These are phyloP conservation scores for Micromonas pusilla DNA, from an alignment of 139 green algal genomes.

Conservation along the genomic window DNA sequence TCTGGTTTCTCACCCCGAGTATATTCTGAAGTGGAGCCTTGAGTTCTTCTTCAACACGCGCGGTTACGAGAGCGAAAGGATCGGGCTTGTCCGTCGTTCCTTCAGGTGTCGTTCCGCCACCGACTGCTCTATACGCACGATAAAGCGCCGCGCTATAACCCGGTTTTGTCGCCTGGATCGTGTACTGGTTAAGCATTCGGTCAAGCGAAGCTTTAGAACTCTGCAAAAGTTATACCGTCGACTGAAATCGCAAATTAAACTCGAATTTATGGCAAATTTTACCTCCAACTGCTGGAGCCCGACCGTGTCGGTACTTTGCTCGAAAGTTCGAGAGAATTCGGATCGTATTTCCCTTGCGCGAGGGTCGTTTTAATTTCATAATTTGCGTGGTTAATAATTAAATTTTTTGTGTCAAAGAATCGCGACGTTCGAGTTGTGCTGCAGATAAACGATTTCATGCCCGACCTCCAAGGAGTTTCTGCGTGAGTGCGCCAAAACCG, in stretches of 20 bases:
- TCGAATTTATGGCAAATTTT: not conserved
- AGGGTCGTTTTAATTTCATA: not conserved
- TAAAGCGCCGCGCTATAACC: constrained; percentile 1
- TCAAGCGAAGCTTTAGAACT: constrained; percentile 9
- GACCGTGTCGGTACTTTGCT: not conserved
- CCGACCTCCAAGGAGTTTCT: too few species aligned
- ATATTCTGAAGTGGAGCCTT: constrained; percentile 25
- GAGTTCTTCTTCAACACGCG: constrained; percentile 24
- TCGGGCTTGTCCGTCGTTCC: not conserved
- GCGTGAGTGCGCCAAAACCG: too few species aligned
- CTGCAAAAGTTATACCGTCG: not conserved
- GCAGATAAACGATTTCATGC: too few species aligned
- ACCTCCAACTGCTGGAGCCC: not conserved
- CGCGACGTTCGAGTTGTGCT: too few species aligned
- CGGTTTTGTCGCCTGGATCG: not conserved
- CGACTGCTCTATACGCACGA: constrained; percentile 16
- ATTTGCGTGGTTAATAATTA: not conserved
- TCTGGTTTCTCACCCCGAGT: constrained; percentile 11
- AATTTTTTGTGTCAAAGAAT: not conserved
- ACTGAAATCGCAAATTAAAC: not conserved
- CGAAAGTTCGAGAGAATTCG: constrained; percentile 1
- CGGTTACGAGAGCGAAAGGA: constrained; percentile 16
- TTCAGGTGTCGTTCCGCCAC: not conserved
- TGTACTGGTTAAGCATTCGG: constrained; percentile 13
- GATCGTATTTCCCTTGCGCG: not conserved